Conservation (phyloP, 2,329 filamentous ascomycete species). For the Scorias spongiosa region DNA sequence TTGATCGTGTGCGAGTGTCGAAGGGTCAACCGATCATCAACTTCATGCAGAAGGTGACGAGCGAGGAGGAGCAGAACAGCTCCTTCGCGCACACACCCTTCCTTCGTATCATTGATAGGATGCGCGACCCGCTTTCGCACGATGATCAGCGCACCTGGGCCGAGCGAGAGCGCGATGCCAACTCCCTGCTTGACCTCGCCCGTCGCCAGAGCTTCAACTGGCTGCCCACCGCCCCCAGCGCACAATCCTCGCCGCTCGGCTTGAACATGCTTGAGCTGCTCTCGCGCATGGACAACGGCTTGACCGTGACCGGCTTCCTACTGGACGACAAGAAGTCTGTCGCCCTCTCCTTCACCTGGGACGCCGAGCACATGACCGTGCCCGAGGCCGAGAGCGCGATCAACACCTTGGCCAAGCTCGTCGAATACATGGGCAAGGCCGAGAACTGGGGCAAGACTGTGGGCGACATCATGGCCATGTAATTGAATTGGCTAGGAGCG, state of each 20-base stretch:
- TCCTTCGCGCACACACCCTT: constrained; percentile 17
- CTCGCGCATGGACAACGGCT: constrained; percentile 19
- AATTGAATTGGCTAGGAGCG: neutral
- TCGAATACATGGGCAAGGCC: constrained; percentile 13
- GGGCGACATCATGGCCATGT: constrained; percentile 9
- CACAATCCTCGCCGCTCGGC: constrained; percentile 12
- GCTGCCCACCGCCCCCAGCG: constrained; percentile 17
- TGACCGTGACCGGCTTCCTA: constrained; percentile 19
- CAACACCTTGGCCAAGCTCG: constrained; percentile 10
- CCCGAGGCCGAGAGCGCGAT: constrained; percentile 15
- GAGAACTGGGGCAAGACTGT: constrained; percentile 14
- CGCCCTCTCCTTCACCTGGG: constrained; percentile 16
- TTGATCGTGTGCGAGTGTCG: constrained; percentile 16
- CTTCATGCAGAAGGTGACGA: constrained; percentile 18
- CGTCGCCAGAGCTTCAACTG: constrained; percentile 20
- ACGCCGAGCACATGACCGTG: constrained; percentile 17
- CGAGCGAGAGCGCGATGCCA: constrained; percentile 16
- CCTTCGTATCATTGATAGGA: constrained; percentile 15
- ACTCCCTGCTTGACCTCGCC: constrained; percentile 15
- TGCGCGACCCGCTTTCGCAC: constrained; percentile 13
- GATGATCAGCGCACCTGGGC: constrained; percentile 15
- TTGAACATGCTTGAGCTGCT: constrained; percentile 17
- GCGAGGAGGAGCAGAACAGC: constrained; percentile 16
- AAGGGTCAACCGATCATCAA: constrained; percentile 10
- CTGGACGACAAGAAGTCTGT: constrained; percentile 17